Evolutionary conservation across 176 grass and related monocot species (phyloP), one percentile per base, ranked within the genome.

Genomic region (Cenchrus fungigraminus): DNA sequence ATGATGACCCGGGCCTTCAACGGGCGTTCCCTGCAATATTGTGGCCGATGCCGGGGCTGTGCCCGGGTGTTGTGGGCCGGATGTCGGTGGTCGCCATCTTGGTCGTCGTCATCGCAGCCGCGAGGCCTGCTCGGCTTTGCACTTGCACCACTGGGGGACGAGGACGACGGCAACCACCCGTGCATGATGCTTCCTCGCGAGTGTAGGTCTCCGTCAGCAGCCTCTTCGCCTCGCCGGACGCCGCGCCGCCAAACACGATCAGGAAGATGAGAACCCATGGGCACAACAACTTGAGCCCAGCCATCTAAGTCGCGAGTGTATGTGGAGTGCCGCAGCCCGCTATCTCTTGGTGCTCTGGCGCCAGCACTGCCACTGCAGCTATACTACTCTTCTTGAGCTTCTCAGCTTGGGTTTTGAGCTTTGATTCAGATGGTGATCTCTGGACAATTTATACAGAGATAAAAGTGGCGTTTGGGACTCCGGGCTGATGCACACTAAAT

Each of bases 41-140:
- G 79, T 99, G 91, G 12, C 97, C 94, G 12, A 94, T 86, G 0
- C 94, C 94, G 0, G 97, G 94, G 62, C 94, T 96, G 66, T 92
- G 90, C 0, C 97, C 97, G 1, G 91, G 97, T 10, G 43, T 7
- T 6, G 86, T 96, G 1, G 88, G 72, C 22, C 89, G 79, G 20
- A 89, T 88, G 50, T 91, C 88, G 10, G 60, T 80, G 32, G 65
- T 80, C 22, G 80, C 76, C 56, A 77, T 87, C 69, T 64, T 81
- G 50, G 45, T 65, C 6, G 57, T 52, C 4, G 45, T 45, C 3
- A 60, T 9, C 29, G 62, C 61, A 25, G 25, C 25, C 49, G 47
- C 15, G 63, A 78, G 14, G 44, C 22, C 12, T 29, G 9, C 68
- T 1, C 10, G 10, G 47, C 67, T 79, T 37, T 68, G 68, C 44